phyloP scores from a whole-genome alignment of 495 filamentous ascomycete genomes.

The Neurospora pannonica region DNA sequence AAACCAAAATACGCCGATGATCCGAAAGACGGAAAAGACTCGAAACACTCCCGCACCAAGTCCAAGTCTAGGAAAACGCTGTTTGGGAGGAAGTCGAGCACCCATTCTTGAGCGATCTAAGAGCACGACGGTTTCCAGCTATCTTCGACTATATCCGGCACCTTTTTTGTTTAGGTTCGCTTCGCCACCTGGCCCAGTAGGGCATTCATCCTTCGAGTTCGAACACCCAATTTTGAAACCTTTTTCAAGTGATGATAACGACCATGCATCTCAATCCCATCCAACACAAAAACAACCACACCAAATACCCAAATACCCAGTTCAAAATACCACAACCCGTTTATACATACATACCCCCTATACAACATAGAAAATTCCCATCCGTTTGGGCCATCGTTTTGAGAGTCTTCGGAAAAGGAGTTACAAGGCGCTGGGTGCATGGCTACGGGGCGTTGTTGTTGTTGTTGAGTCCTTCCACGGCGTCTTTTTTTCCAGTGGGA shows the following conservation, averaged over 20 bases:
- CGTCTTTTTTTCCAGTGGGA: neutral
- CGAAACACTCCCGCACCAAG: conserved; percentile 33
- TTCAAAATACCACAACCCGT: neutral
- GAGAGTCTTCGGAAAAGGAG: neutral
- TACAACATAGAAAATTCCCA: neutral
- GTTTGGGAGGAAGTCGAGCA: conserved; percentile 26
- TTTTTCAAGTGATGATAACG: neutral
- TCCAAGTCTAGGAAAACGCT: conserved; percentile 35
- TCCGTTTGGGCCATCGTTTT: neutral
- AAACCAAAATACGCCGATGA: conserved; percentile 82
- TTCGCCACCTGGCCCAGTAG: neutral
- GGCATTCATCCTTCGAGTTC: neutral
- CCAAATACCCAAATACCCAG: neutral
- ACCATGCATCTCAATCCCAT: neutral
- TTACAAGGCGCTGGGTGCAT: neutral
- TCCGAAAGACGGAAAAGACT: conserved; percentile 15
- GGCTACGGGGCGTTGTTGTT: neutral
- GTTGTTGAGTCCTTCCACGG: neutral
- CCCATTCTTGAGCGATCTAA: neutral
- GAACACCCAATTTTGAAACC: neutral
- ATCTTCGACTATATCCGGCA: neutral
- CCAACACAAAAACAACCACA: neutral
- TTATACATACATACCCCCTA: neutral
- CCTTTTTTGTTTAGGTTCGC: neutral
- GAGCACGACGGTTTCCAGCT: neutral